Percentiles rank a stretch among this genome's conserved stretches.
Evolutionary conservation across 2,329 filamentous ascomycete genomes (phyloP).

Genomic region (Botrytis sinoallii): DNA sequence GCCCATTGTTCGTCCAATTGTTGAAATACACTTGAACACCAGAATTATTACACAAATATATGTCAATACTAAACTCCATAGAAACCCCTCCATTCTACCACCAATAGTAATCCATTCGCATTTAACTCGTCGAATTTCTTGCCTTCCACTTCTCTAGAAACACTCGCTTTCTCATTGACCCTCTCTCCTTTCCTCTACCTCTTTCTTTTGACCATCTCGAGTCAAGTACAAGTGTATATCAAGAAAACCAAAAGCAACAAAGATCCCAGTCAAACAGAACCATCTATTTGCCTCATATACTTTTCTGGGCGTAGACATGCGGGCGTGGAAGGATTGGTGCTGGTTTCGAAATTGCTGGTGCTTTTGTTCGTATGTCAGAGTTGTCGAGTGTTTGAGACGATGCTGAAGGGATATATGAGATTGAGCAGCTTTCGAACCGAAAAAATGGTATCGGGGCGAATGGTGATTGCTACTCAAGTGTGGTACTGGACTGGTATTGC

Average conservation of each 20-base stretch:
- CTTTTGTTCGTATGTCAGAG: background rate
- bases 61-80: background rate
- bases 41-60: background rate
- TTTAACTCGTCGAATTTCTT: background rate
- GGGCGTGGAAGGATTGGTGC: background rate
- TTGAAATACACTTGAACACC: background rate
- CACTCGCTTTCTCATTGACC: background rate
- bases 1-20: background rate
- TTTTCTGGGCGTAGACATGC: background rate
- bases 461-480: background rate
- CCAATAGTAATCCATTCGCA: background rate
- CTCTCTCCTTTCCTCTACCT: background rate
- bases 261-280: background rate
- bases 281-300: background rate
- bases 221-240: background rate
- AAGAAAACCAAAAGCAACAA: background rate
- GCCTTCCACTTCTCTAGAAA: background rate
- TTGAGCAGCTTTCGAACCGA: too few relatives aligned
- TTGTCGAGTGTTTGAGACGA: background rate
- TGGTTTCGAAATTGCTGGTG: background rate
- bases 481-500: background rate
- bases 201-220: background rate
- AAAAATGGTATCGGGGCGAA: background rate
- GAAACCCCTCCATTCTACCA: background rate
- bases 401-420: background rate